Evolutionary conservation across 192 early-diverging fungal genomes (phyloP).

Genomic region (Backusella parvicylindrica): DNA sequence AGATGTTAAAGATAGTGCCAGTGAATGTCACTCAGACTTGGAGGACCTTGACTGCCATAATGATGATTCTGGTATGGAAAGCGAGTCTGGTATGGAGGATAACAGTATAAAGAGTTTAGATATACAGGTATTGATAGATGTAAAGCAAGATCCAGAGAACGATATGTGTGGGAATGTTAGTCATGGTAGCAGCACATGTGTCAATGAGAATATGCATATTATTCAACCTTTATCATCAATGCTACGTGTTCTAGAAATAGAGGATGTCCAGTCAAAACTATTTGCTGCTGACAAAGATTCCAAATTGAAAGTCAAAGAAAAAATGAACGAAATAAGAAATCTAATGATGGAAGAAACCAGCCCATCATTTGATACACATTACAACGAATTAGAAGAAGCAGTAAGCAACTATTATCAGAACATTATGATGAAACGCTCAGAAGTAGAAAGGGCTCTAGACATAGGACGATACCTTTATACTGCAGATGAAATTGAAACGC

Average conservation of each 20-base stretch:
- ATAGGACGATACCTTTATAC: conserved; percentile 26
- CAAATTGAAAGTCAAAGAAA: neutral
- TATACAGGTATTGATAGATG: neutral
- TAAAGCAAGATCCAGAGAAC: neutral
- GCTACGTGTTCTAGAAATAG: conserved; percentile 9
- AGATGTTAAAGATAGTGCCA: neutral
- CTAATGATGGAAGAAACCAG: neutral
- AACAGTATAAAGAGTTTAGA: neutral
- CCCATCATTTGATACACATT: conserved; percentile 25
- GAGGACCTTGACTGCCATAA: neutral
- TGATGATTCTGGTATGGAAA: neutral
- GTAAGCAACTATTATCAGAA: conserved; percentile 17
- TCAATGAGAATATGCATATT: neutral
- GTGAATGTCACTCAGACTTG: neutral
- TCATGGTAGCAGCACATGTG: neutral
- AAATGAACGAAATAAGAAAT: neutral
- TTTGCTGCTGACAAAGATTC: neutral
- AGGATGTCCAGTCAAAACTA: neutral
- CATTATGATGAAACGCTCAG: conserved; percentile 30
- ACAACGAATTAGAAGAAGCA: conserved; percentile 27
- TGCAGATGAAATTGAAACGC: conserved; percentile 33
- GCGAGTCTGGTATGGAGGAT: neutral
- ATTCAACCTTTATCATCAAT: conserved; percentile 7
- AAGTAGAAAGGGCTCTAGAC: conserved; percentile 24
- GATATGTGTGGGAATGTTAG: neutral